Evolutionary conservation across 1,284 basidiomycete genomes (phyloP), one percentile per base, ranked within the genome.

Genomic region (Gomphus sp.): DNA sequence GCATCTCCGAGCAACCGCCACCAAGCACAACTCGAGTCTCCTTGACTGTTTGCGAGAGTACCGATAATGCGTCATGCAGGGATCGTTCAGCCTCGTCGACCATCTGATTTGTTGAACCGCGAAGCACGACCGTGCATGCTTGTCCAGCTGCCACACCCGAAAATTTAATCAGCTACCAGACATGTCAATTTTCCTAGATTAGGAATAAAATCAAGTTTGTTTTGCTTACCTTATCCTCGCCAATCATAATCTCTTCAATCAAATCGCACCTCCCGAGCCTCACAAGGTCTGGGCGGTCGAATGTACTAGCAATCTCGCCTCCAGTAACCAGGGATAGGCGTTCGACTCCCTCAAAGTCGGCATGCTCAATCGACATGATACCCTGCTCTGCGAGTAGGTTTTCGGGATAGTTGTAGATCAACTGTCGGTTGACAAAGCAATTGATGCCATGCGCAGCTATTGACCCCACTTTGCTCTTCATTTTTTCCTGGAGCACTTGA

Each of bases 331-430:
- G 80, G 0, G 94, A 94, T 41, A 99, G 71, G 37, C 97, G 82
- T 74, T 99, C 97, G 9, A 99, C 97, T 62, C 97, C 97, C 71
- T 99, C 97, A 69, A 99, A 99, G 72, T 99, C 96, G 31, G 97
- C 97, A 69, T 99, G 97, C 71, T 99, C 97, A 65, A 99, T 99
- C 59, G 87, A 87, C 84, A 98, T 80, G 73, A 99, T 94, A 58
- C 96, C 96, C 60, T 89, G 87, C 67, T 98, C 96, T 10, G 96
- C 81, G 18, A 99, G 81, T 0, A 99, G 78, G 1, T 88, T 91
- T 73, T 99, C 97, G 49, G 97, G 97, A 72, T 98, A 99, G 79
- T 99, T 99, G 85, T 99, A 99, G 74, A 99, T 94, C 59, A 99
- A 81, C 71, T 99, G 97, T 52, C 97, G 85, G 77, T 99, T 99